Evolutionary conservation across 176 grass and related monocot species (phyloP).

Genomic region (Neostapfia colusana): DNA sequence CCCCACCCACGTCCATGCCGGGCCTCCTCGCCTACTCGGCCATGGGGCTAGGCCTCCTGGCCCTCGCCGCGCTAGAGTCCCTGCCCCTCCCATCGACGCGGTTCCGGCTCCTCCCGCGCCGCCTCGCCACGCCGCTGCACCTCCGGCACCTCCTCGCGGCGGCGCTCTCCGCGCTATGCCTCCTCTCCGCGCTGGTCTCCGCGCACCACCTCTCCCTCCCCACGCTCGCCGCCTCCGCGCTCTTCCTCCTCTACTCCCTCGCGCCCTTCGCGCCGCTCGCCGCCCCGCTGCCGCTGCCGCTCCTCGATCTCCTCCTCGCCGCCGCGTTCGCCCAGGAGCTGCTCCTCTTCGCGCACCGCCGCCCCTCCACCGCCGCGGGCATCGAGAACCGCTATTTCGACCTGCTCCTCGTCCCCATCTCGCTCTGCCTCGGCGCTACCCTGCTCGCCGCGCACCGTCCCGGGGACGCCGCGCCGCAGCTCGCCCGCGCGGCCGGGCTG

Average conservation of each 20-base stretch:
- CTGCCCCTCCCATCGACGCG: constrained; percentile 28
- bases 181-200: constrained; percentile 55
- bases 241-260: constrained; percentile 84
- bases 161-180: constrained; percentile 44
- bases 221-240: constrained; percentile 60
- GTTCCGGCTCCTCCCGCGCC: constrained; percentile 33
- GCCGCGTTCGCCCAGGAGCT: constrained; percentile 74
- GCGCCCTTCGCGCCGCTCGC: constrained; percentile 50
- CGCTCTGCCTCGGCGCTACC: constrained; percentile 69
- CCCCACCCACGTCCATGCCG: constrained; percentile 40
- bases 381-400: constrained; percentile 97
- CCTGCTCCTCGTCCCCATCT: constrained; percentile 78
- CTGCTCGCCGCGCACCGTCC: constrained; percentile 59
- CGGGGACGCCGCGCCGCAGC: constrained; percentile 32
- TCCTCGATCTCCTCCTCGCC: constrained; percentile 80
- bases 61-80: constrained; percentile 59
- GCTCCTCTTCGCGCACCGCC: constrained; percentile 73
- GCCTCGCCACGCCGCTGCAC: constrained; percentile 36
- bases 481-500: constrained; percentile 69
- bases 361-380: constrained; percentile 58
- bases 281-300: constrained; percentile 45
- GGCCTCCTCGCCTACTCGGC: constrained; percentile 70
- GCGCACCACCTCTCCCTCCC: constrained; percentile 60
- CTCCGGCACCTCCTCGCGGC: constrained; percentile 48
- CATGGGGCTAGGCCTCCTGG: constrained; percentile 69